A percentile compares a stretch with the other conserved stretches of the same genome.
Evolutionary conservation across 2,329 filamentous ascomycete species (phyloP).

Genomic region (Penicillium vulpinum): DNA sequence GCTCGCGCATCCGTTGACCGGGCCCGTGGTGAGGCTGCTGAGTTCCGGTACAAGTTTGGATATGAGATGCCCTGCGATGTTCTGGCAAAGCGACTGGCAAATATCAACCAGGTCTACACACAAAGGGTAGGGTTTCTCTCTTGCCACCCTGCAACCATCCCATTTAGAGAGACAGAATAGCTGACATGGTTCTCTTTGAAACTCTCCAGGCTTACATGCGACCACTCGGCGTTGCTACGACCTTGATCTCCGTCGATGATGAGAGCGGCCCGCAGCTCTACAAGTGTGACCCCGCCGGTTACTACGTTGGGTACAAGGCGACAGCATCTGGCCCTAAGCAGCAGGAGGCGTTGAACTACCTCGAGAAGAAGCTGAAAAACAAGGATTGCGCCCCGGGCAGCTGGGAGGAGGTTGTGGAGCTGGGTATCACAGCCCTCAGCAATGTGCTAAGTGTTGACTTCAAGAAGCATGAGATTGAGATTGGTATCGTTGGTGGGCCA

Average conservation of each 20-base stretch:
- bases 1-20: slow-evolving; percentile 89
- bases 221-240: slow-evolving; percentile 92
- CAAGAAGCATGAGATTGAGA: slow-evolving; percentile 98
- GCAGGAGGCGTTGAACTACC: slow-evolving; percentile 95
- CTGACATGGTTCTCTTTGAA: slow-evolving; percentile 3
- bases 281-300: slow-evolving; percentile 97
- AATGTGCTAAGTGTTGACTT: slow-evolving; percentile 98
- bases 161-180: background rate
- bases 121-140: slow-evolving; percentile 74
- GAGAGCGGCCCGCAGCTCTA: slow-evolving; percentile 92
- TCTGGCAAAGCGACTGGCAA: slow-evolving; percentile 92
- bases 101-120: slow-evolving; percentile 99
- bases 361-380: slow-evolving; percentile 99
- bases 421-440: slow-evolving; percentile 92
- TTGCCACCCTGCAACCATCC: background rate
- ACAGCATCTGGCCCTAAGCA: slow-evolving; percentile 97
- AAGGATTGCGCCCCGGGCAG: slow-evolving; percentile 88
- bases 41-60: slow-evolving; percentile 97
- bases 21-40: slow-evolving; percentile 91
- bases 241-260: slow-evolving; percentile 88
- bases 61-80: slow-evolving; percentile 99
- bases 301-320: slow-evolving; percentile 98
- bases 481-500: slow-evolving; percentile 93
- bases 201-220: slow-evolving; percentile 83
- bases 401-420: slow-evolving; percentile 97